Evolutionary conservation across 345 rosid species (phyloP).

Genomic region (Raphanus raphanistrum): DNA sequence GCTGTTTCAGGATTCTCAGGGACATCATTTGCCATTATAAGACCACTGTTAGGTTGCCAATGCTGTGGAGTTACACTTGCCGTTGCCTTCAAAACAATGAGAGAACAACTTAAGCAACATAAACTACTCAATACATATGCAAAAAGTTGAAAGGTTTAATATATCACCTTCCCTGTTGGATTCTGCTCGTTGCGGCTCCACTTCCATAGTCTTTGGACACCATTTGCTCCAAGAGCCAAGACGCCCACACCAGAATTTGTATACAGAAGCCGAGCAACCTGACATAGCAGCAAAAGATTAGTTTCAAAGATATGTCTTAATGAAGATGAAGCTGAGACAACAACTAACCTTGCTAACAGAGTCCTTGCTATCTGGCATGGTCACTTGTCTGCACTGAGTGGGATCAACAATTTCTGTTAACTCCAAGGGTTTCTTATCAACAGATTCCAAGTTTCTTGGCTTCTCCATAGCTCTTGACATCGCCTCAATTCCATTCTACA

Average conservation of each 20-base stretch:
- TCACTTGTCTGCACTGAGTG: conserved; percentile 64
- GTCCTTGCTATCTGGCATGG: conserved; percentile 72
- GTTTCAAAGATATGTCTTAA: not conserved
- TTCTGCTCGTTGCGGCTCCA: conserved; percentile 57
- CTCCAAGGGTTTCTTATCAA: conserved; percentile 81
- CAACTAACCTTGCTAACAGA: conserved; percentile 74
- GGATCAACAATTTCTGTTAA: conserved; percentile 70
- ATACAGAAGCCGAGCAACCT: conserved; percentile 57
- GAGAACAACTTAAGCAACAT: not conserved
- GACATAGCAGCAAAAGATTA: not conserved
- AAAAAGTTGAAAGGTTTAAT: not conserved
- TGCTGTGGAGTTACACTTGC: conserved; percentile 58
- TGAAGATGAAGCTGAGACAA: not conserved
- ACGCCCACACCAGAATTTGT: conserved; percentile 56
- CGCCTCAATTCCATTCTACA: conserved; percentile 85
- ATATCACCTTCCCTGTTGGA: conserved; percentile 51
- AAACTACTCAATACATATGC: not conserved
- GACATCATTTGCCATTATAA: conserved; percentile 70
- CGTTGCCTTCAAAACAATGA: conserved; percentile 53
- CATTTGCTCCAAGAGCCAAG: conserved; percentile 53
- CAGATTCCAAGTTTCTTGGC: conserved; percentile 59
- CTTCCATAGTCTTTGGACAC: conserved; percentile 58
- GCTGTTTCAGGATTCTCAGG: conserved; percentile 54
- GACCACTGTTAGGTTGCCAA: conserved; percentile 84
- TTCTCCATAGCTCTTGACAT: conserved; percentile 74